phyloP scores from a whole-genome alignment of 805 yeast species.

The Starmera dryadoides region DNA sequence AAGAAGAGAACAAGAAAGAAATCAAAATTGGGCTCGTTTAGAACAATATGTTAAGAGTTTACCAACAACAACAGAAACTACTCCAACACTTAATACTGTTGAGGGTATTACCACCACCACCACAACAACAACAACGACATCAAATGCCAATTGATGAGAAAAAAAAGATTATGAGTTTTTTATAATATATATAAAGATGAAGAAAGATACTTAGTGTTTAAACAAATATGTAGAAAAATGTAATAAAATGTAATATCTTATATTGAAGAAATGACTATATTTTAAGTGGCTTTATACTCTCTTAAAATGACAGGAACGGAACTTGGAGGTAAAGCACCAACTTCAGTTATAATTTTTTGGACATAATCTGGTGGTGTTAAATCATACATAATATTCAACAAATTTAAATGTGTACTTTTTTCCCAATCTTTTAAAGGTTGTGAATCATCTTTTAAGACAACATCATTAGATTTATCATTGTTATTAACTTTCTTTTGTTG shows the following conservation, averaged over 20 bases:
- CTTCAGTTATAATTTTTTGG: constrained; percentile 91
- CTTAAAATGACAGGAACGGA: constrained; percentile 95
- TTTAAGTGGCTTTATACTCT: constrained; percentile 56
- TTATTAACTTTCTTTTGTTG: constrained; percentile 19
- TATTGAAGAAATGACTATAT: too few relatives aligned
- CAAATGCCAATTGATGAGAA: too few relatives aligned
- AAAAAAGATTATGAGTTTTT: too few relatives aligned
- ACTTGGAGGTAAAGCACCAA: constrained; percentile 96
- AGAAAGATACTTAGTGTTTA: too few relatives aligned
- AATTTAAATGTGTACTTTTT: constrained; percentile 51
- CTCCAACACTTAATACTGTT: too few relatives aligned
- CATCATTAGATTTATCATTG: constrained; percentile 15
- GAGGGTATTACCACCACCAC: too few relatives aligned
- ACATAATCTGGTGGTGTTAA: constrained; percentile 90
- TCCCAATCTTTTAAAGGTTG: constrained; percentile 59
- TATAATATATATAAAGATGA: too few relatives aligned
- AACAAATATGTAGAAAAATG: too few relatives aligned
- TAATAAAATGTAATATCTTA: too few relatives aligned
- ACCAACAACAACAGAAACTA: neutral
- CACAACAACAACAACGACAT: too few relatives aligned
- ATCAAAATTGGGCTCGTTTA: constrained; percentile 63
- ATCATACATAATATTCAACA: constrained; percentile 85
- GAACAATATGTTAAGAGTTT: constrained; percentile 45
- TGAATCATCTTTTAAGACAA: constrained; percentile 23
- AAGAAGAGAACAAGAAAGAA: constrained; percentile 52